Percentiles rank a stretch among this genome's conserved stretches.
phyloP scores from a whole-genome alignment of 2,329 filamentous ascomycete genomes.

The Sporothrix mexicana region DNA sequence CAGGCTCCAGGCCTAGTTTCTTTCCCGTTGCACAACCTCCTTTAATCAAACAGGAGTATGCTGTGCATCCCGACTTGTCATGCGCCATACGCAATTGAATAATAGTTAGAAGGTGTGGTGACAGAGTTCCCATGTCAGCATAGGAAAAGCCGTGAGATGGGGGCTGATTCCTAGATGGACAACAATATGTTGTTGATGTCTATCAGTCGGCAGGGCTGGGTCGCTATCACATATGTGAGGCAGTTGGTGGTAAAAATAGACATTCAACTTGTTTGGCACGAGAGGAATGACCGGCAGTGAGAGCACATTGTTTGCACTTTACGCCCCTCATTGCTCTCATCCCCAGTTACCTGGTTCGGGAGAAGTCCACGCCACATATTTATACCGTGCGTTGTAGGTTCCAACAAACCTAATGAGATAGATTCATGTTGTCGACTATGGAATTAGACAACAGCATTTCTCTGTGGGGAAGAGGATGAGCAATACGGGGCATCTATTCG shows the following conservation, averaged over 20 bases:
- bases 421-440: background rate
- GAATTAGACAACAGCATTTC: too few species aligned
- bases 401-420: background rate
- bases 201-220: background rate
- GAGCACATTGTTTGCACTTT: background rate
- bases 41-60: conserved; percentile 17
- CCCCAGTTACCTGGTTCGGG: conserved; percentile 3
- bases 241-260: conserved; percentile 19
- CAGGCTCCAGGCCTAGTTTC: background rate
- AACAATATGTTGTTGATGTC: too few species aligned
- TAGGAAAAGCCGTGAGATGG: background rate
- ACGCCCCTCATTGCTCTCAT: background rate
- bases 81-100: background rate
- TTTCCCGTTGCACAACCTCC: conserved; percentile 10
- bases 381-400: background rate
- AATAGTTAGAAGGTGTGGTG: too few species aligned
- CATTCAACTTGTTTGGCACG: background rate
- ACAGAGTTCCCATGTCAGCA: background rate
- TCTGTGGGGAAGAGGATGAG: too few species aligned
- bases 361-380: background rate
- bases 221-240: conserved; percentile 17
- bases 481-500: too few species aligned
- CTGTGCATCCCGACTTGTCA: background rate
- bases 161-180: too few species aligned
- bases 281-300: background rate